Base-by-base conservation (phyloP, 306 rosid species). In the Oemleria cerasiformis region DNA sequence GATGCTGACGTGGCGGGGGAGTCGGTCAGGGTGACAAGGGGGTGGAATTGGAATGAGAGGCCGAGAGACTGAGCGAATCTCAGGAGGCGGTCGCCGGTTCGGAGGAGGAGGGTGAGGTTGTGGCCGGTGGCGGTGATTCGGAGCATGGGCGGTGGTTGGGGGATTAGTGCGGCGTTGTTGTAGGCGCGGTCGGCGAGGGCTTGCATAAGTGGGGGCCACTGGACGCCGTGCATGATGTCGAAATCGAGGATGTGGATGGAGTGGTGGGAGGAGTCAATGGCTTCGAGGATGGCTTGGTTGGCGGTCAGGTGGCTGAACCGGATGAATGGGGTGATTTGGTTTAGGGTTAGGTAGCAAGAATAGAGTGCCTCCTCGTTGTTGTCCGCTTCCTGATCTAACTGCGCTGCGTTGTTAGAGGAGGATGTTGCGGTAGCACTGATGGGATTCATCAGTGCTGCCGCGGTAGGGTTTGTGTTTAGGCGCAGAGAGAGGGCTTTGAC, bases 131-230 rank as follows among this genome's bases (percentile, higher is more conserved):
- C 89, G 2, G 89, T 82, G 72, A 85, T 75, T 36, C 89, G 82
- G 44, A 85, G 87, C 65, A 67, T 34, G 3, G 87, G 89, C 38
- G 87, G 78, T n/a, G 81, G 78, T 21, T 58, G 74, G 57, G 36
- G 7, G 39, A 55, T 12, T n/a, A 73, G 44, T 8, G 42, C 14
- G 55, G 64, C 23, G 25, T 39, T 48, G 72, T 56, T 44, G 61
- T 63, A 67, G 53, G 80, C 75, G 9, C 86, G 78, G 53, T 83
- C 89, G 5, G 74, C 78, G n/a, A 85, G 83, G 68, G 89, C 87
- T 9, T 85, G 89, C 89, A 85, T 85, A 15, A 85, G 76, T 20
- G 89, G 89, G 6, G 89, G 89, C 89, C 89, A 85, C 67, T 85
- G 89, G 57, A 85, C 77, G 8, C 89, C 89, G 77, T 85, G 87